phyloP scores from a whole-genome alignment of 345 rosid genomes.

The Xanthoceras sorbifolium region DNA sequence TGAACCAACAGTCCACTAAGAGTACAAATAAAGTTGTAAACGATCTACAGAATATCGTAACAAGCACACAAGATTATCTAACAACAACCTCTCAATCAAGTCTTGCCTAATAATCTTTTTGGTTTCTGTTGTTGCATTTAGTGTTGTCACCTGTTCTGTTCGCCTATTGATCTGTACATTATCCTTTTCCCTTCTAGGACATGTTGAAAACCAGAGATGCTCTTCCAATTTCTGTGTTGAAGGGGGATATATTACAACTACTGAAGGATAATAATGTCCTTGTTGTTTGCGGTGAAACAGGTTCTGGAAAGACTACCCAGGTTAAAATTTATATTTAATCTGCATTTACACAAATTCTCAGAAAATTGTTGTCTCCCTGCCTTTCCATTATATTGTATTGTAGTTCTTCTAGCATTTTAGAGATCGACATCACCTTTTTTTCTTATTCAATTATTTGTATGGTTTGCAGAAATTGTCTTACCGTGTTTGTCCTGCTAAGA shows the following conservation, averaged over 20 bases:
- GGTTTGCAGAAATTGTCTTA: conserved; percentile 9
- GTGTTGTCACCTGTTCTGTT: not conserved
- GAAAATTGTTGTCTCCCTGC: not conserved
- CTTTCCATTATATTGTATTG: not conserved
- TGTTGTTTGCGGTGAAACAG: conserved; percentile 95
- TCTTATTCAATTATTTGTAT: not conserved
- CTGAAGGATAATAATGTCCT: conserved; percentile 75
- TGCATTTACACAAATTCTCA: not conserved
- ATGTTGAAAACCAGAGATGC: conserved; percentile 65
- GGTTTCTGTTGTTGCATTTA: not conserved
- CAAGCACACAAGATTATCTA: not conserved
- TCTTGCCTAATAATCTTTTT: not conserved
- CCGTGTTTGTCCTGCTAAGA: conserved; percentile 10
- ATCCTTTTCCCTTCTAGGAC: conserved; percentile 44
- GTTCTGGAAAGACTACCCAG: conserved; percentile 99
- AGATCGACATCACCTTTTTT: not conserved
- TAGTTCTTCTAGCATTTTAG: not conserved
- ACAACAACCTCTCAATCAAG: not conserved
- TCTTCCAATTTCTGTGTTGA: conserved; percentile 78
- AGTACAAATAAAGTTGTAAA: not conserved
- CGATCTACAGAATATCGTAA: not conserved
- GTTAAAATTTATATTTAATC: conserved; percentile 32
- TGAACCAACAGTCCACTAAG: not conserved
- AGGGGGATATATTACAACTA: conserved; percentile 59
- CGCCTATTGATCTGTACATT: not conserved